Percentiles rank a stretch among this genome's conserved stretches.
Evolutionary conservation across 225 moss, liverwort and hornwort species (phyloP).

Genomic region (Pseudoscleropodium purum): DNA sequence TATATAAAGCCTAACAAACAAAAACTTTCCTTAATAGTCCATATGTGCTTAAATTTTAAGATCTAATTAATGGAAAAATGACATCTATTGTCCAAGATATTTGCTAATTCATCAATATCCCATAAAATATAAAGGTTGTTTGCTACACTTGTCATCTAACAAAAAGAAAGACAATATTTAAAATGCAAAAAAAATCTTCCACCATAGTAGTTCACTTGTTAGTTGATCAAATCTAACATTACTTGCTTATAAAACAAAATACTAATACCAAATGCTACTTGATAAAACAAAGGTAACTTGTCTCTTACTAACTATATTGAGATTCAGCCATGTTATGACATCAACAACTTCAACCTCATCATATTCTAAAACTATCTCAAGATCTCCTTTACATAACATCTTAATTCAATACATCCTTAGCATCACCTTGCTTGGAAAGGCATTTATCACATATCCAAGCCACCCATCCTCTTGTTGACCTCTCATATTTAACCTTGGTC

Average conservation of each 20-base stretch:
- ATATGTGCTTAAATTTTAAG: fast-evolving
- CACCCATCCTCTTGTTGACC: fast-evolving
- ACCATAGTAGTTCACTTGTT: fast-evolving
- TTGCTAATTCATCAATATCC: background rate
- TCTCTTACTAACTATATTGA: fast-evolving
- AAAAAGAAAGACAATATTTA: background rate
- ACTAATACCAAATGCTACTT: background rate
- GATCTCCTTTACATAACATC: fast-evolving
- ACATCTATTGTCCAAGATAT: background rate
- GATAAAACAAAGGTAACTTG: background rate
- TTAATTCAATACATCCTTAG: background rate
- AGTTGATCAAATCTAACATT: background rate
- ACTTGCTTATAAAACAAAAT: fast-evolving
- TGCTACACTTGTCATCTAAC: background rate
- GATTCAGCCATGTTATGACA: fast-evolving
- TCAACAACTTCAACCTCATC: background rate
- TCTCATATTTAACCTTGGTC: background rate
- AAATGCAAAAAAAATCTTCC: background rate
- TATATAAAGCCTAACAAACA: background rate
- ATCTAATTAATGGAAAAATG: background rate
- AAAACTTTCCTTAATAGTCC: fast-evolving
- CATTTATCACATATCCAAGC: background rate
- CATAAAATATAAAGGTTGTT: too few species aligned
- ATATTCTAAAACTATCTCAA: background rate
- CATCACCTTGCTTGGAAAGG: background rate